phyloP scores from a whole-genome alignment of 495 filamentous ascomycete genomes.

The Lepidopterella palustris region DNA sequence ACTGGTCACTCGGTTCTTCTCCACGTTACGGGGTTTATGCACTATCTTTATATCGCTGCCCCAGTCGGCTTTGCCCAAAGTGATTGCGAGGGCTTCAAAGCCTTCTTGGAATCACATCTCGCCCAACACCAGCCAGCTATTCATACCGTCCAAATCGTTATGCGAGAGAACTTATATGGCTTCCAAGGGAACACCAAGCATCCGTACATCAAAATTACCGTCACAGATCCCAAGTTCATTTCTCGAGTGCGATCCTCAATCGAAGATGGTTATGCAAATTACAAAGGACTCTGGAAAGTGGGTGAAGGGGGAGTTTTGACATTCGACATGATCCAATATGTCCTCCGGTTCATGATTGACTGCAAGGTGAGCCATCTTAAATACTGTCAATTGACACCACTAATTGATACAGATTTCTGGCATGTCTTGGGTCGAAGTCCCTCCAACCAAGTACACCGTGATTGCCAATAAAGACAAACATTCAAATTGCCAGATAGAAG shows the following conservation, averaged over 20 bases:
- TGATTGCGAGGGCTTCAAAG: constrained; percentile 68
- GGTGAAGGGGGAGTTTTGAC: constrained; percentile 66
- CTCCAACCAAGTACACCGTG: constrained; percentile 64
- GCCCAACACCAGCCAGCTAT: constrained; percentile 57
- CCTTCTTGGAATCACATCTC: constrained; percentile 69
- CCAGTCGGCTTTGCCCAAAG: constrained; percentile 69
- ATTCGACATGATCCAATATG: constrained; percentile 91
- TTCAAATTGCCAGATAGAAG: constrained; percentile 95
- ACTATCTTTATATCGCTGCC: constrained; percentile 92
- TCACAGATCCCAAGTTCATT: constrained; percentile 79
- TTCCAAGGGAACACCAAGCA: constrained; percentile 89
- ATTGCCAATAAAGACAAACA: constrained; percentile 54
- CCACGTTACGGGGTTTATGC: constrained; percentile 91
- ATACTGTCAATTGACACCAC: constrained; percentile 11
- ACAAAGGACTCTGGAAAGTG: constrained; percentile 79
- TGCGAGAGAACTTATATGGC: constrained; percentile 83
- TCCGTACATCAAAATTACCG: constrained; percentile 87
- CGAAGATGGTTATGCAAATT: constrained; percentile 73
- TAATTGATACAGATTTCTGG: constrained; percentile 58
- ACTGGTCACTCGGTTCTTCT: constrained; percentile 87
- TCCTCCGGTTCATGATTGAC: constrained; percentile 97
- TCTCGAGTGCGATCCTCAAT: constrained; percentile 62
- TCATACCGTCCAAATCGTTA: constrained; percentile 66
- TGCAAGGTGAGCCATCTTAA: constrained; percentile 51
- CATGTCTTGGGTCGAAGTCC: constrained; percentile 96